A percentile compares a stretch with the other conserved stretches of the same genome.
Conservation (phyloP, 1,139 yeast genomes). For the Pichia sp. region DNA sequence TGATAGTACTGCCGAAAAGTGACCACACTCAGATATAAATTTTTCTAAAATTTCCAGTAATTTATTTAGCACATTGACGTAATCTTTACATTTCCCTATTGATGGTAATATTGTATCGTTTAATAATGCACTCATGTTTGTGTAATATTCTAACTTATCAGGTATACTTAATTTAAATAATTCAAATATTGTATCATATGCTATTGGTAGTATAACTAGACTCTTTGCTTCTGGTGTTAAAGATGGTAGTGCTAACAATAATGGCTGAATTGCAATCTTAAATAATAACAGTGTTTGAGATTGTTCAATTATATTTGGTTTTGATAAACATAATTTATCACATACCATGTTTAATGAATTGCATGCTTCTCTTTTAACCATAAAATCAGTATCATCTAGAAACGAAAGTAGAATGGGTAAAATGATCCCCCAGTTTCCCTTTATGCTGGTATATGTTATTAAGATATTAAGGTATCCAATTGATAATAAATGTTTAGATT, state of each 20-base stretch:
- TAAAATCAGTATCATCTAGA: slow-evolving; percentile 24
- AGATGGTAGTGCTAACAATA: slow-evolving; percentile 25
- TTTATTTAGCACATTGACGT: slow-evolving; percentile 14
- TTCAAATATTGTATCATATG: slow-evolving; percentile 19
- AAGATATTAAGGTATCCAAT: slow-evolving; percentile 17
- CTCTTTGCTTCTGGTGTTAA: slow-evolving; percentile 23
- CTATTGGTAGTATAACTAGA: slow-evolving; percentile 15
- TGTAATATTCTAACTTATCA: slow-evolving; percentile 9
- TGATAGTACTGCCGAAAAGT: slow-evolving; percentile 17
- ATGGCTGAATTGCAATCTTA: slow-evolving; percentile 22
- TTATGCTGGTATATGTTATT: slow-evolving; percentile 14
- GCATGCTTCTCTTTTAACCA: slow-evolving; percentile 22
- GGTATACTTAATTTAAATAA: slow-evolving; percentile 10
- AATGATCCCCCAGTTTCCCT: slow-evolving; percentile 22
- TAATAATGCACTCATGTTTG: slow-evolving; percentile 19
- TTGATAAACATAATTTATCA: slow-evolving; percentile 1
- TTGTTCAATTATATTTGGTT: slow-evolving; percentile 18
- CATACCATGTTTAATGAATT: slow-evolving; percentile 12
- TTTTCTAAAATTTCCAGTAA: slow-evolving; percentile 12
- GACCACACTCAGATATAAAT: slow-evolving; percentile 15
- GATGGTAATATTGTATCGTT: slow-evolving; percentile 25
- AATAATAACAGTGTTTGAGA: slow-evolving; percentile 22
- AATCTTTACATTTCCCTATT: slow-evolving; percentile 20
- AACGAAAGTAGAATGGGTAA: slow-evolving; percentile 23
- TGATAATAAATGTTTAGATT: slow-evolving; percentile 11